Evolutionary conservation across 768 basidiomycete genomes (phyloP).

Genomic region (Pleurotus eryngii): DNA sequence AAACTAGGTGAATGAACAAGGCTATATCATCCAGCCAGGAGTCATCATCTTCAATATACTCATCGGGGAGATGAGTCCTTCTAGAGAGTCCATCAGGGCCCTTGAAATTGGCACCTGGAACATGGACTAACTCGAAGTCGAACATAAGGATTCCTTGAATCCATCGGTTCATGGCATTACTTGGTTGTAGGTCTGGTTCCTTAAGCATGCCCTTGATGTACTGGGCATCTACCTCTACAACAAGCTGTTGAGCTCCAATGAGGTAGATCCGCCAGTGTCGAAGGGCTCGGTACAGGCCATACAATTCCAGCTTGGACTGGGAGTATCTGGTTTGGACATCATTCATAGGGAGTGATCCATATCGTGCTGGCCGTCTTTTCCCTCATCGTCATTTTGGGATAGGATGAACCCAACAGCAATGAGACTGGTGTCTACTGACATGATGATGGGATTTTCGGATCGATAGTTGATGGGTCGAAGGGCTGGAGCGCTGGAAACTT

Average conservation of each 20-base stretch:
- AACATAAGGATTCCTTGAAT: slow-evolving; percentile 28
- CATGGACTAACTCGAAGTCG: slow-evolving; percentile 29
- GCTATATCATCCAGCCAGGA: slow-evolving; percentile 13
- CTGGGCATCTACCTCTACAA: slow-evolving; percentile 31
- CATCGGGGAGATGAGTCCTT: slow-evolving; percentile 12
- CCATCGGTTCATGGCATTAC: slow-evolving; percentile 29
- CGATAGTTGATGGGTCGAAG: slow-evolving; percentile 28
- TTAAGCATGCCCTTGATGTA: slow-evolving; percentile 33
- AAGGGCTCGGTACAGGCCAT: slow-evolving; percentile 25
- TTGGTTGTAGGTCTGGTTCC: slow-evolving; percentile 27
- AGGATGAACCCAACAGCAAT: slow-evolving; percentile 29
- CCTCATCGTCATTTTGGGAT: slow-evolving; percentile 24
- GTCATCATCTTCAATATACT: slow-evolving; percentile 23
- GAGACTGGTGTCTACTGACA: slow-evolving; percentile 28
- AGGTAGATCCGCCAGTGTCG: slow-evolving; percentile 23
- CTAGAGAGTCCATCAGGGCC: slow-evolving; percentile 34
- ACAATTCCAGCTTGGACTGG: slow-evolving; percentile 30
- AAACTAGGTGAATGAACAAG: not conserved
- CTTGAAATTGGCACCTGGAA: slow-evolving; percentile 24
- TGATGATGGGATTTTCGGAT: slow-evolving; percentile 18
- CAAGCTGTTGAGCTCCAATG: slow-evolving; percentile 21
- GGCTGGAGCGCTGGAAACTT: slow-evolving; percentile 16
- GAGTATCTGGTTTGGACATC: slow-evolving; percentile 25
- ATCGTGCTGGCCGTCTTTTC: slow-evolving; percentile 19
- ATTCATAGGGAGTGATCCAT: slow-evolving; percentile 30